Evolutionary conservation across 148 eudicot species (phyloP).

Genomic region (Spergularia marina): DNA sequence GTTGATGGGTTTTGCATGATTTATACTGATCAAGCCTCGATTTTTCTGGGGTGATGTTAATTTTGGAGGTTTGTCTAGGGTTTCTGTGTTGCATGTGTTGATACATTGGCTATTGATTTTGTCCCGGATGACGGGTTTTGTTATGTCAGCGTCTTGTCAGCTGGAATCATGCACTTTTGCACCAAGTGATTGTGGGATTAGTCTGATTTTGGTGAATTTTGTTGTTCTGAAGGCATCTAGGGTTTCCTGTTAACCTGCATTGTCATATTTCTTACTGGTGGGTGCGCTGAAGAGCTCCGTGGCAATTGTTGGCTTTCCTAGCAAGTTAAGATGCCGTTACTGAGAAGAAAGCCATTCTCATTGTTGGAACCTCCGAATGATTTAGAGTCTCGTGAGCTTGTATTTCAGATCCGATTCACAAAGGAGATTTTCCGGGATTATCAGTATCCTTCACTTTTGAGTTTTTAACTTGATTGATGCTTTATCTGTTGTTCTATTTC

Average conservation of each 20-base stretch:
- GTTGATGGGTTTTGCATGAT: conserved; percentile 29
- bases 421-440: conserved; percentile 87
- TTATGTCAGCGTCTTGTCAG: conserved; percentile 11
- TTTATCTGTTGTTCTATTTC: background rate
- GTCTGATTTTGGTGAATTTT: conserved; percentile 1
- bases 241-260: conserved; percentile 4
- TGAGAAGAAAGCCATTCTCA: conserved; percentile 70
- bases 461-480: conserved; percentile 16
- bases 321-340: conserved; percentile 64
- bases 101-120: conserved; percentile 19
- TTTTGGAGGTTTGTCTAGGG: conserved; percentile 23
- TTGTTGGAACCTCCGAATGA: conserved; percentile 65
- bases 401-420: conserved; percentile 78
- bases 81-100: conserved; percentile 30
- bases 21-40: conserved; percentile 10
- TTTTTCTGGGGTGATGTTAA: conserved; percentile 4
- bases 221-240: conserved; percentile 21
- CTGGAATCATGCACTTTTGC: conserved; percentile 6
- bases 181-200: conserved; percentile 8
- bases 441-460: conserved; percentile 50
- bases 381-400: conserved; percentile 61
- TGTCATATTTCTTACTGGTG: conserved; percentile 17
- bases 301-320: conserved; percentile 12
- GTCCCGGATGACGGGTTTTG: background rate
- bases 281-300: conserved; percentile 15